Percentiles rank a stretch among this genome's conserved stretches.
Conservation (phyloP, 2,329 filamentous ascomycete genomes). For the Pezizomycotina sp. region DNA sequence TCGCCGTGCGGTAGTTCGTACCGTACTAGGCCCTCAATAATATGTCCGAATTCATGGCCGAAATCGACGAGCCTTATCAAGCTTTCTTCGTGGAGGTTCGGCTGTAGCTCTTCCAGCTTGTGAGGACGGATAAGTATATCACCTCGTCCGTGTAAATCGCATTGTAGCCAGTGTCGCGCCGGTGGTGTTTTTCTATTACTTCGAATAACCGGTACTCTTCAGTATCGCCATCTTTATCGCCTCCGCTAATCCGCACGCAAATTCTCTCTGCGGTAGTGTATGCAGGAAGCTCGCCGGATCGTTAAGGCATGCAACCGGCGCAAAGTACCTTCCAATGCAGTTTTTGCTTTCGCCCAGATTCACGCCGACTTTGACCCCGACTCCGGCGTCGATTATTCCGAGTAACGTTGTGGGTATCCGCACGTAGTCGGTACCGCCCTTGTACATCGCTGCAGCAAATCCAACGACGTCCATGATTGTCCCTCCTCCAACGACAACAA, state of each 20-base stretch:
- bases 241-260: constrained; percentile 58
- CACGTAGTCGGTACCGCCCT: constrained; percentile 57
- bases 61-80: constrained; percentile 58
- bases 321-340: constrained; percentile 37
- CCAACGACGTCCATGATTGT: constrained; percentile 59
- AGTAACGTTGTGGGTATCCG: constrained; percentile 59
- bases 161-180: constrained; percentile 49
- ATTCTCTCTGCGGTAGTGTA: constrained; percentile 48
- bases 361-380: constrained; percentile 62
- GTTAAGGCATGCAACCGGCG: background rate
- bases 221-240: constrained; percentile 62
- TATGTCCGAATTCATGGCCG: too few species aligned
- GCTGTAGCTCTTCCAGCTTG: constrained; percentile 49
- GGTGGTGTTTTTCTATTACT: constrained; percentile 50
- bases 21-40: too few species aligned
- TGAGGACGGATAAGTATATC: constrained; percentile 39
- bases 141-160: constrained; percentile 46
- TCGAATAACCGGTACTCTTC: constrained; percentile 50
- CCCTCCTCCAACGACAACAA: too few species aligned
- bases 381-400: constrained; percentile 57
- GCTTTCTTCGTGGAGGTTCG: constrained; percentile 56
- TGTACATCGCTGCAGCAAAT: constrained; percentile 55
- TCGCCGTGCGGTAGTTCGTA: too few species aligned
- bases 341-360: constrained; percentile 67
- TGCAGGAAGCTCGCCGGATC: constrained; percentile 38